Base-by-base conservation (phyloP, 805 yeast species). In the Cyberlindnera samutprakarnensis region DNA sequence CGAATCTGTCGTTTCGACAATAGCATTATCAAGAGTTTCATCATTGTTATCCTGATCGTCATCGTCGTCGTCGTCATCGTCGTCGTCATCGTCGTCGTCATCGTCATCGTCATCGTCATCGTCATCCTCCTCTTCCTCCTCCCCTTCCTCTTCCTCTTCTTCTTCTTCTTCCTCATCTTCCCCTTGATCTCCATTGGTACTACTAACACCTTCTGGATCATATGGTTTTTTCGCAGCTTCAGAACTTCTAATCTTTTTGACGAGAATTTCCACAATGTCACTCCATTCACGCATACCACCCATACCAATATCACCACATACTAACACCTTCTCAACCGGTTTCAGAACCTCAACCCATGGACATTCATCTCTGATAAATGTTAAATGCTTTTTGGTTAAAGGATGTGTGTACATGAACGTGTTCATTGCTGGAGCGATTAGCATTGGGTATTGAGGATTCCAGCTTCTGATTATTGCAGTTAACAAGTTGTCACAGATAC, bases 201-300 rank as follows among this genome's bases (percentile, higher is more conserved):
- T n/a, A n/a, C n/a, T n/a, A 3, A 64, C 71, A 4, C 63, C 72
- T 7, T 64, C 72, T 4, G 61, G 70, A 7, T 56, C 68, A 12
- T 66, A 68, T 1, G 23, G 73, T 58, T 31, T 56, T 62, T 68
- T 15, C 13, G 34, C 30, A 13, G 42, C 41, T 23, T 38, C 23
- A 26, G 23, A 10, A 8, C 14, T 15, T 23, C 42, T 46, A 22
- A 48, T 21, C 35, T 43, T 59, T 39, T 54, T 54, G 23, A 62
- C 56, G 38, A 71, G 36, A 15, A 73, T 70, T 47, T 79, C 85
- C 7, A 80, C 90, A 38, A 83, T 74, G 47, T 81, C 92, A 49
- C 76, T 75, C 81, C 86, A 82, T 49, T 82, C 92, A 66, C 86
- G 71, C 94, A 83, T 83, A 20, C 94, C 94, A 27, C 94, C 94